Conservation (phyloP, 306 rosid genomes). For the Lupinus albus region DNA sequence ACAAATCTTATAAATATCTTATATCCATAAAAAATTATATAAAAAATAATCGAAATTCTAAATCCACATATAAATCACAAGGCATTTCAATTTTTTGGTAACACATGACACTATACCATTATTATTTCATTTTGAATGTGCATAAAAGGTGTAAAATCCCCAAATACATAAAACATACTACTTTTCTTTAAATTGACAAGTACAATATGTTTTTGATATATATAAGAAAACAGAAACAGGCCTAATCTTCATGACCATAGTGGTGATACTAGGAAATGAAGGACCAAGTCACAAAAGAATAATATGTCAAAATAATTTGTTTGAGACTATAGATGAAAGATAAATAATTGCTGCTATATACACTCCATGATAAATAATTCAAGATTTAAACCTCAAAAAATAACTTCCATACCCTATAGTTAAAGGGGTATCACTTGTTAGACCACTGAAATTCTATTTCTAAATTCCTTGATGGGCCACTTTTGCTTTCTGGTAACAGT, state of each 20-base stretch:
- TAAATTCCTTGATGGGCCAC: slow-evolving; percentile 84
- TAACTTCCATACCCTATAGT: slow-evolving; percentile 33
- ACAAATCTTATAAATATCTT: too few species aligned
- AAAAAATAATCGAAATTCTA: too few species aligned
- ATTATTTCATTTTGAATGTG: slow-evolving; percentile 26
- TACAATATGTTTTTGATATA: slow-evolving; percentile 19
- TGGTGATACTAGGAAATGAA: slow-evolving; percentile 39
- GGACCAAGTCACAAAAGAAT: slow-evolving; percentile 59
- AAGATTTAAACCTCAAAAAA: slow-evolving; percentile 33
- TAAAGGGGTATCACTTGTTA: slow-evolving; percentile 58
- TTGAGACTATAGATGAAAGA: slow-evolving; percentile 43
- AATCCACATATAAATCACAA: too few species aligned
- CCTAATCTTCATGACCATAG: slow-evolving; percentile 42
- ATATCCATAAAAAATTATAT: too few species aligned
- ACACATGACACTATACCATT: background rate
- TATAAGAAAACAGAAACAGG: slow-evolving; percentile 37
- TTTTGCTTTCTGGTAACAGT: slow-evolving; percentile 87
- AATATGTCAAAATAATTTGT: slow-evolving; percentile 51
- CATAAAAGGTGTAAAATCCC: slow-evolving; percentile 19
- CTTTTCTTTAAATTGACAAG: slow-evolving; percentile 39
- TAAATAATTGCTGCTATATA: slow-evolving; percentile 59
- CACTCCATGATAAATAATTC: slow-evolving; percentile 65
- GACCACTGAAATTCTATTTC: slow-evolving; percentile 99
- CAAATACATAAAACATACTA: slow-evolving; percentile 31
- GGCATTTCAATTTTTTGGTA: too few species aligned